A percentile compares a stretch with the other conserved stretches of the same genome.
Evolutionary conservation across 2,329 filamentous ascomycete genomes (phyloP).

Genomic region (Lasiodiplodia hormozganensis): DNA sequence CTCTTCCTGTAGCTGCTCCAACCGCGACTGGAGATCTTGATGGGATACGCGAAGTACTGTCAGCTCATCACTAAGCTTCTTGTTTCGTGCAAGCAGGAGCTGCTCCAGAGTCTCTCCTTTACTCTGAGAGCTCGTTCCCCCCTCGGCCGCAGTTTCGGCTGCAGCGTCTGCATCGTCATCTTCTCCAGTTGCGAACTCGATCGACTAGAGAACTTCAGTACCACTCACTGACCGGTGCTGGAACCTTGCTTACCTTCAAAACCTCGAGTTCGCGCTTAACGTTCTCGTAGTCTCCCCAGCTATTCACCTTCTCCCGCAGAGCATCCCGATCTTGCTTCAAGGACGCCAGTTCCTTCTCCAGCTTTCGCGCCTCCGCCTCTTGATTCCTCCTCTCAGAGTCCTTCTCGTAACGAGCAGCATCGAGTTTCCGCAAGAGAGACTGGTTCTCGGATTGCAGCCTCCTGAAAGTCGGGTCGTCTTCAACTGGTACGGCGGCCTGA

Average conservation of each 20-base stretch:
- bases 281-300: slow-evolving; percentile 94
- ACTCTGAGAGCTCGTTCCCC: slow-evolving; percentile 59
- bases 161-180: slow-evolving; percentile 62
- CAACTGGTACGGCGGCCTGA: slow-evolving; percentile 67
- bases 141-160: slow-evolving; percentile 43
- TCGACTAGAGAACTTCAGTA: slow-evolving; percentile 63
- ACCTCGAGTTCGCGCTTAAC: slow-evolving; percentile 96
- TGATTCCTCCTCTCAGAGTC: slow-evolving; percentile 79
- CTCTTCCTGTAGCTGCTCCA: slow-evolving; percentile 83
- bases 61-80: slow-evolving; percentile 93
- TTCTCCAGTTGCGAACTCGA: slow-evolving; percentile 92
- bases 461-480: slow-evolving; percentile 90
- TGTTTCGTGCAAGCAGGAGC: slow-evolving; percentile 89
- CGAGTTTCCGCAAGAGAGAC: slow-evolving; percentile 85
- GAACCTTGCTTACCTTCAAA: slow-evolving; percentile 66
- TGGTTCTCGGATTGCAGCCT: slow-evolving; percentile 93
- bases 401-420: slow-evolving; percentile 81
- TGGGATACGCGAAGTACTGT: slow-evolving; percentile 93
- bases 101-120: slow-evolving; percentile 88
- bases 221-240: background rate
- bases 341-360: slow-evolving; percentile 78
- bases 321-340: slow-evolving; percentile 81
- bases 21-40: slow-evolving; percentile 82
- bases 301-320: slow-evolving; percentile 81
- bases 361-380: slow-evolving; percentile 75